These are phyloP conservation scores for Wallacemonas sp. DNA, from an alignment of 208 protist species.

Conservation along the genomic window DNA sequence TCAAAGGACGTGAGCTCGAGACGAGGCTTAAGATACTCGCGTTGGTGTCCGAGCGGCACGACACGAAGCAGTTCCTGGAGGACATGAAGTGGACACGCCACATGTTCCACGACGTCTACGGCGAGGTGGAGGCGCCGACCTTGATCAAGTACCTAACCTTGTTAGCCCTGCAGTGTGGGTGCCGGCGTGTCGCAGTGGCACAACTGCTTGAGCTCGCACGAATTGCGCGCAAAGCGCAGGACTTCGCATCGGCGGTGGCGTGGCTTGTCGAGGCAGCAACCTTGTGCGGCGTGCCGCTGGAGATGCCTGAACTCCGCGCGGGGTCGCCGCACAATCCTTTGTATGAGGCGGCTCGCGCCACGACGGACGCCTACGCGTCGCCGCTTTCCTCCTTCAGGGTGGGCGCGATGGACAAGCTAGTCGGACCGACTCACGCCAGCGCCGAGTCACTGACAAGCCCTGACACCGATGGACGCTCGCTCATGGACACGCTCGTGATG, in stretches of 20 bases:
- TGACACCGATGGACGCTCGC: background rate
- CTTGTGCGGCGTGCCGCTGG: slow-evolving; percentile 33
- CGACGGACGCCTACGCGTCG: background rate
- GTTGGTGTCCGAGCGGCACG: slow-evolving; percentile 29
- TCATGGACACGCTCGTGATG: background rate
- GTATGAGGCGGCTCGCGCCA: slow-evolving; percentile 4
- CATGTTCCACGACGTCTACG: slow-evolving; percentile 20
- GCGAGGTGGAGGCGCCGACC: slow-evolving; percentile 24
- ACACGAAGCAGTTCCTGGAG: slow-evolving; percentile 24
- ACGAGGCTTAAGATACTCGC: slow-evolving; percentile 52
- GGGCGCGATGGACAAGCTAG: too few relatives aligned
- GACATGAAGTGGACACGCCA: slow-evolving; percentile 28
- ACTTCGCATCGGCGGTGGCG: slow-evolving; percentile 18
- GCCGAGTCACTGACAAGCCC: background rate
- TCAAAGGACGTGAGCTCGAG: slow-evolving; percentile 36
- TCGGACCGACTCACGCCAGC: background rate
- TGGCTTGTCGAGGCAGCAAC: slow-evolving; percentile 29
- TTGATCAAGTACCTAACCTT: slow-evolving; percentile 45
- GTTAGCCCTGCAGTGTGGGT: slow-evolving; percentile 48
- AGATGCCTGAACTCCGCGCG: slow-evolving; percentile 11
- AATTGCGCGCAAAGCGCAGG: slow-evolving; percentile 22
- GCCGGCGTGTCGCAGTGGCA: slow-evolving; percentile 49
- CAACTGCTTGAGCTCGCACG: slow-evolving; percentile 36
- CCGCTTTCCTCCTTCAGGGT: too few relatives aligned
- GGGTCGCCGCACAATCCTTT: slow-evolving; percentile 18